Percentiles rank a stretch among this genome's conserved stretches.
phyloP scores from a whole-genome alignment of 768 basidiomycete genomes.

The Fistulinella prunicolor region DNA sequence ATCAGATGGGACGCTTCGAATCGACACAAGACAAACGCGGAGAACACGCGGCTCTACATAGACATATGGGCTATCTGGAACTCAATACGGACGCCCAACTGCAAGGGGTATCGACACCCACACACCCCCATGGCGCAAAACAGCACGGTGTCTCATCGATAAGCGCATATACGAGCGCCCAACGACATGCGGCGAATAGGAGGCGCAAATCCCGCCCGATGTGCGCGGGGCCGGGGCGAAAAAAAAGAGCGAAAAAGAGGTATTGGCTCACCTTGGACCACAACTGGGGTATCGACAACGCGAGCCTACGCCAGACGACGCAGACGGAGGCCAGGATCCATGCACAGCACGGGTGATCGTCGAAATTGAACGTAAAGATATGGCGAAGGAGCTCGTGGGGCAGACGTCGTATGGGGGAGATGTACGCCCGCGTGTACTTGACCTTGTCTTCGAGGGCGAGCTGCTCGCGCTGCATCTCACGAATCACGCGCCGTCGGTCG shows the following conservation, averaged over 20 bases:
- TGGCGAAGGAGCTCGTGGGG: slow-evolving; percentile 71
- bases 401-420: slow-evolving; percentile 69
- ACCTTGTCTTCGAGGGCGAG: slow-evolving; percentile 46
- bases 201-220: slow-evolving; percentile 1
- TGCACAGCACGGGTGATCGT: slow-evolving; percentile 67
- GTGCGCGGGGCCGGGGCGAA: background rate
- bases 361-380: slow-evolving; percentile 68
- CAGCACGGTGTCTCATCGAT: slow-evolving; percentile 11
- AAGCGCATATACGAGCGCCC: slow-evolving; percentile 16
- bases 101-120: slow-evolving; percentile 2
- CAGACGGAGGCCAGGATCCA: slow-evolving; percentile 76
- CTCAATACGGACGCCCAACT: no score
- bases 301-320: slow-evolving; percentile 60
- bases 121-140: no score
- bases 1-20: slow-evolving; percentile 1
- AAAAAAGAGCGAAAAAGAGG: slow-evolving; percentile 1
- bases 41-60: slow-evolving; percentile 5
- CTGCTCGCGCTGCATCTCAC: slow-evolving; percentile 51
- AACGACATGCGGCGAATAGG: background rate
- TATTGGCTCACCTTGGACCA: slow-evolving; percentile 79
- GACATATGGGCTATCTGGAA: no score
- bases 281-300: slow-evolving; percentile 60
- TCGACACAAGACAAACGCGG: background rate
- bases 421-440: slow-evolving; percentile 54
- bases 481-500: slow-evolving; percentile 53